These are phyloP conservation scores for Moelleriella libera DNA, from an alignment of 2,329 filamentous ascomycete genomes.

Conservation along the genomic window DNA sequence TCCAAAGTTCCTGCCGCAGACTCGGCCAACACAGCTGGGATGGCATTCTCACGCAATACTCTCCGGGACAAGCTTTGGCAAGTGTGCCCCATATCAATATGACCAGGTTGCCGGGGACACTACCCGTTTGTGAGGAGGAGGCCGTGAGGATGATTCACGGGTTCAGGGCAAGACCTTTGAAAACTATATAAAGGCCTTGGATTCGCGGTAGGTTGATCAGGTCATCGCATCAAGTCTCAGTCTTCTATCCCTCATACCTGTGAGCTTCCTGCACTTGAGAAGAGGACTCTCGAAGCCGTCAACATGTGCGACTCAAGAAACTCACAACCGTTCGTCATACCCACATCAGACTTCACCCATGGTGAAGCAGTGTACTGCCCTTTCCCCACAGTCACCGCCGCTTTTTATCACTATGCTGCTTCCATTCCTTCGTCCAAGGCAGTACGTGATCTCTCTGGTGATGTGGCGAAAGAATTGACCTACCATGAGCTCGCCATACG, in stretches of 20 bases:
- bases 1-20: background rate
- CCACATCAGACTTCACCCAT: conserved; percentile 4
- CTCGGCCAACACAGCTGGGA: background rate
- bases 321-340: conserved; percentile 1
- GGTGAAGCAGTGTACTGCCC: conserved; percentile 11
- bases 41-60: background rate
- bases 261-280: conserved; percentile 1
- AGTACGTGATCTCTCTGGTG: conserved; percentile 19
- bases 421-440: conserved; percentile 22
- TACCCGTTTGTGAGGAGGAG: conserved; percentile 1
- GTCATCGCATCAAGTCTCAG: conserved; percentile 1
- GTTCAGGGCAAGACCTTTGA: conserved; percentile 1
- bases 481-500: conserved; percentile 28
- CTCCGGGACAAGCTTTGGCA: background rate
- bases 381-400: conserved; percentile 23
- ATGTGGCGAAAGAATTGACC: conserved; percentile 19
- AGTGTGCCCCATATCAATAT: background rate
- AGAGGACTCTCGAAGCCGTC: conserved; percentile 1
- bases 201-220: conserved; percentile 1
- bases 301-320: conserved; percentile 5
- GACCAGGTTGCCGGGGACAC: conserved; percentile 4
- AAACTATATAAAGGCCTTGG: conserved; percentile 7
- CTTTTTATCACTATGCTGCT: conserved; percentile 23
- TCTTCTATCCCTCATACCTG: conserved; percentile 1
- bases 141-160: conserved; percentile 1